A percentile compares a stretch with the other conserved stretches of the same genome.
Evolutionary conservation across 768 basidiomycete species (phyloP).

Genomic region (Mrakia frigida): DNA sequence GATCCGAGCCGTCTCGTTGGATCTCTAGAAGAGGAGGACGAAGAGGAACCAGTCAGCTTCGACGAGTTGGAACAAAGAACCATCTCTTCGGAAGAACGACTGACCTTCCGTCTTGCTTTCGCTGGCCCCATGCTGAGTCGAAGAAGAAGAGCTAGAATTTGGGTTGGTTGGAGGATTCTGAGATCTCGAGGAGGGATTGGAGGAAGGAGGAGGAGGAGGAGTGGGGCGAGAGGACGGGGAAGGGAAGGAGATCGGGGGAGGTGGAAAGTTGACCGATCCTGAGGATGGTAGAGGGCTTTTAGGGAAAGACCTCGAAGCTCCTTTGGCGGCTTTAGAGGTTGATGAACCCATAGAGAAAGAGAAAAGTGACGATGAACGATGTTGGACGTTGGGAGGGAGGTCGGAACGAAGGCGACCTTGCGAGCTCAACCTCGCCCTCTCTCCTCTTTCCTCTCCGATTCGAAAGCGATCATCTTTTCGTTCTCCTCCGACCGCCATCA

Average conservation of each 20-base stretch:
- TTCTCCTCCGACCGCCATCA: too few relatives aligned
- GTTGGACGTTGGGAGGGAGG: background rate
- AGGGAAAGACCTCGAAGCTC: background rate
- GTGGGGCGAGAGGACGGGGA: background rate
- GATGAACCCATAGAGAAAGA: background rate
- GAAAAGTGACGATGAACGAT: background rate
- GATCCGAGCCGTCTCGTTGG: constrained; percentile 1
- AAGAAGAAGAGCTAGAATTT: background rate
- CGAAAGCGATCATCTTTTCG: too few relatives aligned
- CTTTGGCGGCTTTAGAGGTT: background rate
- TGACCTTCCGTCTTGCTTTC: constrained; percentile 2
- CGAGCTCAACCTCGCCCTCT: background rate
- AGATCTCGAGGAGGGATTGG: background rate
- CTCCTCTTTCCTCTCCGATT: background rate
- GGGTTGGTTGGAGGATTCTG: background rate
- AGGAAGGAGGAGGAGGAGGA: background rate
- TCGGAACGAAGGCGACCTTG: background rate
- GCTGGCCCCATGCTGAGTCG: background rate
- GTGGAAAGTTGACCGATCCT: background rate
- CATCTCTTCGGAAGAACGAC: background rate
- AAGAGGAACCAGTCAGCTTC: background rate
- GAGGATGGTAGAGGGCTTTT: background rate
- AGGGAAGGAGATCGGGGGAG: background rate
- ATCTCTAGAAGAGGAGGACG: background rate
- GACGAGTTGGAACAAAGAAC: background rate